Base-by-base conservation (phyloP, 1,284 basidiomycete species). In the Chalciporus sp. region DNA sequence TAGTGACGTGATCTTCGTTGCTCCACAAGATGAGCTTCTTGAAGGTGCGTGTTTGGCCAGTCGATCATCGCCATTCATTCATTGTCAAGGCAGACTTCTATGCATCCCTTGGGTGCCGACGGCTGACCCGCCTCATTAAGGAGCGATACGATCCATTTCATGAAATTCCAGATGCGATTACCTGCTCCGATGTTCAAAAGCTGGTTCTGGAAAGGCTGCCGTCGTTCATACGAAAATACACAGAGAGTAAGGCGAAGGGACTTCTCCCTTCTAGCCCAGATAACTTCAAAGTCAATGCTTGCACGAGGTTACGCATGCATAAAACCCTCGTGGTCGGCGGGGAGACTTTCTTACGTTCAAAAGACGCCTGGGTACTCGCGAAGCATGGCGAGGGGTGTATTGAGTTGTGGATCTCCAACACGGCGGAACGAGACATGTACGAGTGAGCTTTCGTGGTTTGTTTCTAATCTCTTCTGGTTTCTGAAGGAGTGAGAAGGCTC, bases 341-440 rank as follows among this genome's bases (percentile, higher is more conserved):
- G n/a, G n/a, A n/a, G 11, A 19, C 45, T 16, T 28, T 9, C 6
- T 12, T 26, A 9, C 37, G 27, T n/a, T 23, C 11, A 20, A 29
- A 40, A 20, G 28, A 50, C n/a, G 29, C 19, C 16, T 49, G 44
- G 56, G 56, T 51, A 1, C 29, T 47, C 19, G 17, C 48, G 10
- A 47, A 42, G 29, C 19, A 17, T 16, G 33, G 31, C n/a, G 29
- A n/a, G 3, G 35, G 27, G 1, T 35, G 1, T 2, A 43, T 58
- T 26, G 56, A 58, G 16, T 3, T 58, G 10, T 58, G 56, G 51
- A 20, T 58, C 17, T 52, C 47, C 7, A 3, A 20, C 3, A 7
- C 29, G 1, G 9, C 86, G 8, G 80, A 88, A 56, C 72, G 87
- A 7, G 94, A 96, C 66, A 88, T 90, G 80, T 96, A 91, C 63